Evolutionary conservation across 164 flowering plant genomes (phyloP), one percentile per base, ranked within the genome.

Genomic region (Berberis thunbergii): DNA sequence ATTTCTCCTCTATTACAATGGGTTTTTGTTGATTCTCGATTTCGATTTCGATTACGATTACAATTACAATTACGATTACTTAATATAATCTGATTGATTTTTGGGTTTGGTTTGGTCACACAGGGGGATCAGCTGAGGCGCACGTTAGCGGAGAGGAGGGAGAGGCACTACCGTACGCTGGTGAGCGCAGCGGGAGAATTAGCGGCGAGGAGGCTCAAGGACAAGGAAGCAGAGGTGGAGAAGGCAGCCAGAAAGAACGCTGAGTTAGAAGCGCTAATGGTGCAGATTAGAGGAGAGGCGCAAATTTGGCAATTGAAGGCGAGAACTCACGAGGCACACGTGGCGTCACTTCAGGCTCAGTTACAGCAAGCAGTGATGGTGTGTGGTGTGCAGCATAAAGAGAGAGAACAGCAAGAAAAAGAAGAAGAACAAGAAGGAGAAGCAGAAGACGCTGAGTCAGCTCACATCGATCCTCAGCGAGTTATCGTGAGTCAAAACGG

Each of bases 371-470:
- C 84, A n/a, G 76, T 84, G 44, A 62, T 64, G 56, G 49, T 64
- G 71, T 4, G 67, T 48, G 64, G 59, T 45, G 69, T 57, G 54
- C 69, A 60, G 49, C 73, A 69, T 41, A 56, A 45, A 41, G 54
- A 3, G 67, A 68, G 50, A 50, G 64, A 13, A 7, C 13, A 13
- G 63, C 65, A 13, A 43, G 70, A 65, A 13, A 45, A 69, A 64
- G 57, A 70, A n/a, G n/a, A n/a, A 10, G 75, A 57, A 3, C 77
- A 74, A 41, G 40, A 45, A 0, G 79, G 65, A 3, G 59, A 73
- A 6, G 89, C 79, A 40, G 97, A 88, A 63, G 96, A 89, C 70
- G 89, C 87, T 57, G 91, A 85, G 73, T 89, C 96, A 54, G 87
- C 79, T 0, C 76, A 79, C 69, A 67, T 80, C 2, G 96, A 86